Evolutionary conservation across 108 stramenopile genomes (phyloP).

Genomic region (Cyclotella distinguenda): DNA sequence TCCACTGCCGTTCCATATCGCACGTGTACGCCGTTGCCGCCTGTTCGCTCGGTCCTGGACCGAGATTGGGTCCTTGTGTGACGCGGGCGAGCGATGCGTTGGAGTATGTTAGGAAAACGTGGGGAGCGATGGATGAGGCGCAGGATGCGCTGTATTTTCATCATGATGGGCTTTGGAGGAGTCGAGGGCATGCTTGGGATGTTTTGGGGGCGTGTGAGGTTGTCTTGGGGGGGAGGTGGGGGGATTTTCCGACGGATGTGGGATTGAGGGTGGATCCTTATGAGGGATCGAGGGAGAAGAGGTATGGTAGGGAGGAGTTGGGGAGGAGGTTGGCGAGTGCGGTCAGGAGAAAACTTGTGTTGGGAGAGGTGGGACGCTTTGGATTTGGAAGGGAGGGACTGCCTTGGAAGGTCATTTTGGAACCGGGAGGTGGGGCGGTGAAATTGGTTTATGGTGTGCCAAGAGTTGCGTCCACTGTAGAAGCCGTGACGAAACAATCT

Average conservation of each 20-base stretch:
- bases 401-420: conserved; percentile 48
- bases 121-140: conserved; percentile 78
- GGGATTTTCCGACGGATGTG: conserved; percentile 79
- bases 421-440: conserved; percentile 47
- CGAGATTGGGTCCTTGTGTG: conserved; percentile 33
- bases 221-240: conserved; percentile 46
- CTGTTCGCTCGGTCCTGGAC: conserved; percentile 29
- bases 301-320: conserved; percentile 54
- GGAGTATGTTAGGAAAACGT: conserved; percentile 62
- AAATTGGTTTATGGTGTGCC: conserved; percentile 73
- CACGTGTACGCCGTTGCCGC: conserved; percentile 75
- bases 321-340: conserved; percentile 69
- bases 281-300: conserved; percentile 52
- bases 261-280: conserved; percentile 67
- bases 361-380: conserved; percentile 60
- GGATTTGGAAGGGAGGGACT: no score
- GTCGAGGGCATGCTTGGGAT: conserved; percentile 67
- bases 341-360: conserved; percentile 71
- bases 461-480: conserved; percentile 38
- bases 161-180: conserved; percentile 73
- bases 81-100: conserved; percentile 61
- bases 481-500: conserved; percentile 31
- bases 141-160: conserved; percentile 89
- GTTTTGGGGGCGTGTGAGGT: conserved; percentile 74
- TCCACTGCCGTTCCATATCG: conserved; percentile 56